phyloP scores from a whole-genome alignment of 495 filamentous ascomycete genomes.

The Extremus antarcticus region DNA sequence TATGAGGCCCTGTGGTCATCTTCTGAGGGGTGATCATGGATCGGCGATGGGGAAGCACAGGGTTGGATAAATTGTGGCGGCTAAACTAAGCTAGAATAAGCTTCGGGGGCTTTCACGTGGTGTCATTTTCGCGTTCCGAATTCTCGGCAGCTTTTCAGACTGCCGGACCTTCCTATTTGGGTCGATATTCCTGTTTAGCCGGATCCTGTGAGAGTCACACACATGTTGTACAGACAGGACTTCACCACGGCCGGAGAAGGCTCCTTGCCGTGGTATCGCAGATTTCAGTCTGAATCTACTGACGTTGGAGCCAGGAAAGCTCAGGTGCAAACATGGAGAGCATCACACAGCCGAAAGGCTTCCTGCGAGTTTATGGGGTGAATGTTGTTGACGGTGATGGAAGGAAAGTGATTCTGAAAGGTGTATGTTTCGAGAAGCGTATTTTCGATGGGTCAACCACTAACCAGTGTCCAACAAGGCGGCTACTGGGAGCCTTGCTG shows the following conservation, averaged over 20 bases:
- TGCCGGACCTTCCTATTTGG: neutral
- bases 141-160: neutral
- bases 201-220: too few relatives aligned
- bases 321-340: neutral
- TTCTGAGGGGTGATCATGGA: neutral
- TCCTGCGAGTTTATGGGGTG: constrained; percentile 37
- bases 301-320: too few relatives aligned
- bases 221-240: too few relatives aligned
- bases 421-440: constrained; percentile 11
- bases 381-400: constrained; percentile 39
- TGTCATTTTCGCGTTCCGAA: too few relatives aligned
- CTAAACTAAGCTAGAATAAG: neutral
- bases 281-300: too few relatives aligned
- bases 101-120: neutral
- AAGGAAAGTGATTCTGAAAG: constrained; percentile 38
- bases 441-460: too few relatives aligned
- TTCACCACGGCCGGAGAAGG: too few relatives aligned
- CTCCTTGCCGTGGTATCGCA: too few relatives aligned
- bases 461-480: constrained; percentile 45
- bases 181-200: neutral
- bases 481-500: constrained; percentile 33
- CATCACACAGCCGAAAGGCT: constrained; percentile 9
- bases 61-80: neutral
- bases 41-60: neutral
- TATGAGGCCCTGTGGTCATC: too few relatives aligned